Conservation (phyloP, 2,329 filamentous ascomycete genomes). For the Claviceps capensis region DNA sequence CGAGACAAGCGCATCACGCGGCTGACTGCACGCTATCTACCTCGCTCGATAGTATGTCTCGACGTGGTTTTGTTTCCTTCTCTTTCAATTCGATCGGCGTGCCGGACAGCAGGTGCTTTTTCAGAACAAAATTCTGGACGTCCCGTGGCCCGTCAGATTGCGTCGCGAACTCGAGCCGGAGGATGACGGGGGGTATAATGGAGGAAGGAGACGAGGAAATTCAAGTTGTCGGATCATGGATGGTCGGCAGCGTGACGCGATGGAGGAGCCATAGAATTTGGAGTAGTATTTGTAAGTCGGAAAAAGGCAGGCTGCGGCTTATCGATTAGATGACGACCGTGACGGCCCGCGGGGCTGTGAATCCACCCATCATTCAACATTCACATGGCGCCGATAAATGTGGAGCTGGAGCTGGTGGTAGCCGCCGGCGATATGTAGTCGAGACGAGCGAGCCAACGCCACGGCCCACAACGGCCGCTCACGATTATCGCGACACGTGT, state of each 20-base stretch:
- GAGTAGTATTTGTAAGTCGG: neutral
- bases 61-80: neutral
- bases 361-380: neutral
- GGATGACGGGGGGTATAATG: too few species aligned
- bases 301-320: neutral
- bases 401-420: neutral
- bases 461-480: neutral
- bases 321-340: slow-evolving; percentile 4
- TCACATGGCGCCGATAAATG: neutral
- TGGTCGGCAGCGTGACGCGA: neutral
- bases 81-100: neutral
- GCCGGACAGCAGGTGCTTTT: neutral
- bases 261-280: neutral
- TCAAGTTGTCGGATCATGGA: neutral
- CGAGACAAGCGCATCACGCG: neutral
- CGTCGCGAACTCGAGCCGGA: neutral
- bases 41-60: neutral
- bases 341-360: neutral
- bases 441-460: neutral
- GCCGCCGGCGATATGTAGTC: too few species aligned
- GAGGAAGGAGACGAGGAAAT: neutral
- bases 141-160: neutral
- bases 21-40: neutral
- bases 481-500: neutral
- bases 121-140: neutral